Evolutionary conservation across 176 grass and related monocot species (phyloP).

Genomic region (Metroxylon sagu): DNA sequence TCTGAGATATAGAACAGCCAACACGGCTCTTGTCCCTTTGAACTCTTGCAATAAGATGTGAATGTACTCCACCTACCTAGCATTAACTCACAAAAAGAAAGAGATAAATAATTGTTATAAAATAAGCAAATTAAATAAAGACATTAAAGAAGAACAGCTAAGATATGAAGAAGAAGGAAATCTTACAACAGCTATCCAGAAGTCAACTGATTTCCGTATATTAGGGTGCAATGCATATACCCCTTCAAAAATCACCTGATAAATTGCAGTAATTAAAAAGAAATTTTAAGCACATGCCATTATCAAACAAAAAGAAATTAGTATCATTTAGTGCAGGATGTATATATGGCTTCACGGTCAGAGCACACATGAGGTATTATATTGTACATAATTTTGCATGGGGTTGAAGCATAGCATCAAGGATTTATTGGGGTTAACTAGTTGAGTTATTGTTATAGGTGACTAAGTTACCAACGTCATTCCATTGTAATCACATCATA

Average conservation of each 20-base stretch:
- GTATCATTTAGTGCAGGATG: too few species aligned
- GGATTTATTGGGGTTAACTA: too few species aligned
- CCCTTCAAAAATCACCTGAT: slow-evolving; percentile 95
- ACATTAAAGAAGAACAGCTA: slow-evolving; percentile 15
- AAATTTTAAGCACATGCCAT: too few species aligned
- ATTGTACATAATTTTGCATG: too few species aligned
- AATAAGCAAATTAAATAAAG: slow-evolving; percentile 13
- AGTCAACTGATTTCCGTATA: slow-evolving; percentile 90
- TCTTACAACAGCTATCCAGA: slow-evolving; percentile 99
- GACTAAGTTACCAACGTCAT: too few species aligned
- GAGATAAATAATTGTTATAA: not conserved
- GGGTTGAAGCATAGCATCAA: too few species aligned
- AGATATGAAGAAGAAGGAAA: slow-evolving; percentile 15
- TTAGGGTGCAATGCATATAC: slow-evolving; percentile 90
- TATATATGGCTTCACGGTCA: too few species aligned
- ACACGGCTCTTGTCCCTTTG: slow-evolving; percentile 90
- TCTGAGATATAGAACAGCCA: slow-evolving; percentile 75
- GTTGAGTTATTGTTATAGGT: too few species aligned
- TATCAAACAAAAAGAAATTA: too few species aligned
- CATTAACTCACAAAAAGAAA: slow-evolving; percentile 15
- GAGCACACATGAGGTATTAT: too few species aligned
- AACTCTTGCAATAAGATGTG: slow-evolving; percentile 93
- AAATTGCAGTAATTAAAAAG: not conserved
- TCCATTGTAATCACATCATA: too few species aligned
- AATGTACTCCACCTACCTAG: slow-evolving; percentile 97